Percentiles rank a stretch among this genome's conserved stretches.
These are phyloP conservation scores for Pichia insulana DNA, from an alignment of 805 yeast genomes.

Conservation along the genomic window DNA sequence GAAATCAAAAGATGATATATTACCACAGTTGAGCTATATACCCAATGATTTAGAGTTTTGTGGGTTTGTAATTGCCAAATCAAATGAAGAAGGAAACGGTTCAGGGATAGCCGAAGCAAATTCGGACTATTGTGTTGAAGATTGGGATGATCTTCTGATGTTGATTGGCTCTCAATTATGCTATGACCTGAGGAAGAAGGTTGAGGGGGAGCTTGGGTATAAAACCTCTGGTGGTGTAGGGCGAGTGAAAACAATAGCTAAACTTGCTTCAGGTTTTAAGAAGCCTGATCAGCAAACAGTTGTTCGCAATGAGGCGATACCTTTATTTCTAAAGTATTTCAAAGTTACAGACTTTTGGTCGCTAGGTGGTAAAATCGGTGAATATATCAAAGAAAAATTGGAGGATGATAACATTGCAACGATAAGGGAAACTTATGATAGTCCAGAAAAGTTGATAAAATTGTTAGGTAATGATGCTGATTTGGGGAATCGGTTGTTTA, in stretches of 20 bases:
- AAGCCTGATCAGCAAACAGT: conserved; percentile 87
- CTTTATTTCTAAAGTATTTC: conserved; percentile 49
- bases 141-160: conserved; percentile 79
- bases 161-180: conserved; percentile 59
- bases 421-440: conserved; percentile 40
- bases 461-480: conserved; percentile 34
- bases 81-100: conserved; percentile 16
- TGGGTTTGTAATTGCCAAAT: conserved; percentile 22
- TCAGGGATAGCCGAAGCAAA: conserved; percentile 3
- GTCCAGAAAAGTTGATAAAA: conserved; percentile 29
- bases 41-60: conserved; percentile 21
- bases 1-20: conserved; percentile 12
- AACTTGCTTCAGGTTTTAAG: conserved; percentile 73
- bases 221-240: conserved; percentile 89
- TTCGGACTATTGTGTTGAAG: conserved; percentile 21
- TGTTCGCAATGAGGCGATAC: conserved; percentile 40
- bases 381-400: conserved; percentile 41
- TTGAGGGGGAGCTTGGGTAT: conserved; percentile 54
- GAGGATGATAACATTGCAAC: conserved; percentile 32
- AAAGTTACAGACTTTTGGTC: conserved; percentile 76
- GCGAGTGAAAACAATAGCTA: conserved; percentile 68
- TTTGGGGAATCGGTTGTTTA: conserved; percentile 47
- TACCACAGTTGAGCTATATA: conserved; percentile 39
- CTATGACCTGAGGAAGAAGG: conserved; percentile 41
- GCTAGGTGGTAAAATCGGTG: conserved; percentile 85